Percentiles rank a stretch among this genome's conserved stretches.
These are phyloP conservation scores for Hirsutella rhossiliensis DNA, from an alignment of 2,329 filamentous ascomycete species.

Conservation along the genomic window DNA sequence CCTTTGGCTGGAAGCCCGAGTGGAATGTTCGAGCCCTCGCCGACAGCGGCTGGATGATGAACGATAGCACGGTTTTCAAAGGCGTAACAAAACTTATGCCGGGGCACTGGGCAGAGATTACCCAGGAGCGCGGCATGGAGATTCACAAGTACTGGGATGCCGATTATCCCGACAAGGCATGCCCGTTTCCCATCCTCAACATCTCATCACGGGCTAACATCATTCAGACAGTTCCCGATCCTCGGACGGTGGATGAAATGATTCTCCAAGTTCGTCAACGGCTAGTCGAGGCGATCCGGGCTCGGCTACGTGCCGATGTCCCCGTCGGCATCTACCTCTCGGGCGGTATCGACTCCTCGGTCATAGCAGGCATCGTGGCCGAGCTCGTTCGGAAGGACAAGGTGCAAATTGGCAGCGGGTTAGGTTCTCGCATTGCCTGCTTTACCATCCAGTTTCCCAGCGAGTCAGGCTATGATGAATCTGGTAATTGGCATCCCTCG, in stretches of 20 bases:
- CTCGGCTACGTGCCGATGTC: conserved; percentile 44
- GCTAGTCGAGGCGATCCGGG: conserved; percentile 35
- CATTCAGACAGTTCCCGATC: neutral
- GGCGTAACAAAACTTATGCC: conserved; percentile 31
- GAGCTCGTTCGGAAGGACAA: conserved; percentile 34
- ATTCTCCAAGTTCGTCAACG: conserved; percentile 33
- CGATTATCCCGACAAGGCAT: conserved; percentile 37
- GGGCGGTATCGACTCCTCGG: conserved; percentile 45
- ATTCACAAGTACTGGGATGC: conserved; percentile 39
- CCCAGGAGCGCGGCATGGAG: conserved; percentile 20
- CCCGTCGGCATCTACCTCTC: conserved; percentile 44
- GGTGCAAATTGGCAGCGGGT: conserved; percentile 30
- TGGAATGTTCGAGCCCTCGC: conserved; percentile 39
- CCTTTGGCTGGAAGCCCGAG: conserved; percentile 36
- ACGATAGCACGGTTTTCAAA: conserved; percentile 35
- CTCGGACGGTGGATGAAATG: conserved; percentile 34
- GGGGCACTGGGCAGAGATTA: conserved; percentile 28
- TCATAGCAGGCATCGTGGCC: conserved; percentile 41
- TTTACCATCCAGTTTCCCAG: conserved; percentile 41
- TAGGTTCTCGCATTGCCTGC: conserved; percentile 16
- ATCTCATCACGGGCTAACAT: neutral
- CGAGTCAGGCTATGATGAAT: conserved; percentile 33
- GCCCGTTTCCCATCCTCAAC: neutral
- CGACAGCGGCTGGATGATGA: conserved; percentile 29
- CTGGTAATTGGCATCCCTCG: conserved; percentile 5